Evolutionary conservation across 176 grass and related monocot species (phyloP).

Genomic region (Stipa capillata): DNA sequence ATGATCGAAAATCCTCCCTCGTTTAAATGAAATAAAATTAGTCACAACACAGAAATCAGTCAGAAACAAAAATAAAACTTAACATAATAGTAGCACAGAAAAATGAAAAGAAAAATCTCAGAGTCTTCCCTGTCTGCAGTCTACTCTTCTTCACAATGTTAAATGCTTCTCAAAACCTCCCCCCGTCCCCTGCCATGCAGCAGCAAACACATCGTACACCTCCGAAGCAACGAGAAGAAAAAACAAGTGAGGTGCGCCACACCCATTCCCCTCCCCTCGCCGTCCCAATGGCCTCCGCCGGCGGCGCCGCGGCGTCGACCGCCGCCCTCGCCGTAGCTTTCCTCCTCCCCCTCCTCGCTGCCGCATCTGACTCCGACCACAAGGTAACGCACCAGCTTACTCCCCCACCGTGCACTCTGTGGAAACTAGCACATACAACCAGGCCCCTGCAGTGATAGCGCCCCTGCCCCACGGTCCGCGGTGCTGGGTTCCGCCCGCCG

Average conservation of each 20-base stretch:
- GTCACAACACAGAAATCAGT: too few species aligned
- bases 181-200: neutral
- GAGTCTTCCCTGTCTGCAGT: neutral
- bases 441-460: neutral
- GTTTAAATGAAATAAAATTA: too few species aligned
- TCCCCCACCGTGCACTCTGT: neutral
- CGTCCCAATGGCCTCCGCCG: conserved; percentile 35
- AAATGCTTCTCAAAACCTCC: neutral
- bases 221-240: neutral
- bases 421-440: neutral
- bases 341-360: conserved; percentile 24
- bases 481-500: neutral
- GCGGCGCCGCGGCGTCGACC: neutral
- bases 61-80: too few species aligned
- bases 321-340: conserved; percentile 10
- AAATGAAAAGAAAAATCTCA: too few species aligned
- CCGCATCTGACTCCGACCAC: conserved; percentile 76
- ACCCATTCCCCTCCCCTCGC: neutral
- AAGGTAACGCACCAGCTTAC: conserved; percentile 36
- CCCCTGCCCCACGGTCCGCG: neutral
- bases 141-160: neutral
- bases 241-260: neutral
- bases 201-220: neutral
- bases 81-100: too few species aligned
- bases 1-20: too few species aligned